Base-by-base conservation (phyloP, 1,284 basidiomycete genomes). In the Schizopora paradoxa region DNA sequence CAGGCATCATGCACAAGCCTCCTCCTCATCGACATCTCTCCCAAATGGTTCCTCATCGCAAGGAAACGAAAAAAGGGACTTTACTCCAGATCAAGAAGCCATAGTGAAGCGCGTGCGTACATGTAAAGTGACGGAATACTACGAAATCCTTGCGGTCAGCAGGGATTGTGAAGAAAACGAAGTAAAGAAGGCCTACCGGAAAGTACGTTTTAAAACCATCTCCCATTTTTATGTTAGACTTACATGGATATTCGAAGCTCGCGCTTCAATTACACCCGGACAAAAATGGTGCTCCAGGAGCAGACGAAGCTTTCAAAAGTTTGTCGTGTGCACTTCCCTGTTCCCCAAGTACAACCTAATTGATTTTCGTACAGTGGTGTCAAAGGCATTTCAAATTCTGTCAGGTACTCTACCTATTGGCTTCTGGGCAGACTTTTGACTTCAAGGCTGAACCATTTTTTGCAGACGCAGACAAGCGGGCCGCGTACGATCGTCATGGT, bases 231-330 rank as follows among this genome's bases (percentile, higher is more conserved):
- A 39, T 44, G 37, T 26, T 6, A 38, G 7, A 40, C 39, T 51
- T 8, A 40, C 37, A 42, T 4, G 37, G 27, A 34, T 45, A 53
- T 3, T 36, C 11, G n/a, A 55, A 95, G 91, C 76, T 98, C 47
- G 95, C 95, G 29, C 70, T 99, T 48, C 87, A 88, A 40, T 66
- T 98, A 53, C 95, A 98, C 70, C 95, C 95, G 0, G 95, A 99
- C 66, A 98, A 98, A 72, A 97, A 97, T 60, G 88, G 91, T 13
- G 96, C 96, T 14, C 95, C 96, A 10, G 92, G 94, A 14, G 95
- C 96, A 11, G 96, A 99, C 54, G 96, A 99, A 64, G 96, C 96
- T 1, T 99, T 99, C 73, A 99, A 99, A 72, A 75, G 91, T 96
- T 59, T n/a, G n/a, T n/a, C 49, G 86, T 76, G 34, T 49, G 41